A percentile compares a stretch with the other conserved stretches of the same genome.
These are phyloP conservation scores for Ascochyta pisi DNA, from an alignment of 2,329 filamentous ascomycete genomes.

Conservation along the genomic window DNA sequence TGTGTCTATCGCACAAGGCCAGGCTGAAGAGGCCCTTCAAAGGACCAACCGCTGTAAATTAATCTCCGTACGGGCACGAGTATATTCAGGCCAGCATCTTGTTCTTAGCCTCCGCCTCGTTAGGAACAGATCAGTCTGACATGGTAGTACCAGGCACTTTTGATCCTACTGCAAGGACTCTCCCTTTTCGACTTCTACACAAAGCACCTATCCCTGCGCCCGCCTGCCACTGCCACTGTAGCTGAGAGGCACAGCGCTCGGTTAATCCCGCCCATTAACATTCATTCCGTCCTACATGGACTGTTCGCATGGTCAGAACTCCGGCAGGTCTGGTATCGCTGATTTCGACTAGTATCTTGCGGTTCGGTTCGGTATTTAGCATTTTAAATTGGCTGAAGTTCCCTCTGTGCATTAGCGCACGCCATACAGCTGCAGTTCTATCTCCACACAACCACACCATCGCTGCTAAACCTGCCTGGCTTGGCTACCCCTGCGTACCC, in stretches of 20 bases:
- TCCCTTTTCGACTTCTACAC: slow-evolving; percentile 27
- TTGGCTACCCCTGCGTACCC: slow-evolving; percentile 26
- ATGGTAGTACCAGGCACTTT: slow-evolving; percentile 16
- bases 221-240: slow-evolving; percentile 24
- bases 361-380: slow-evolving; percentile 24
- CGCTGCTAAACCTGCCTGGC: slow-evolving; percentile 28
- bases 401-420: slow-evolving; percentile 42
- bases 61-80: slow-evolving; percentile 31
- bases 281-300: slow-evolving; percentile 28
- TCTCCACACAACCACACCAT: slow-evolving; percentile 33
- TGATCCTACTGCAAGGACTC: slow-evolving; percentile 27
- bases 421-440: slow-evolving; percentile 34
- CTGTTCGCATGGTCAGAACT: slow-evolving; percentile 31
- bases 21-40: slow-evolving; percentile 6
- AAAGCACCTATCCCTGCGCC: slow-evolving; percentile 32
- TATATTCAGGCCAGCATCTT: slow-evolving; percentile 14
- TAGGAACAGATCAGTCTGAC: slow-evolving; percentile 12
- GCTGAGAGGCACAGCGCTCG: slow-evolving; percentile 23
- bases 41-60: slow-evolving; percentile 26
- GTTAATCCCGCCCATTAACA: slow-evolving; percentile 36
- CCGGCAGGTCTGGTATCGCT: slow-evolving; percentile 8
- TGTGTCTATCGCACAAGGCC: slow-evolving; percentile 14
- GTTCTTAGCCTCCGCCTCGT: slow-evolving; percentile 27
- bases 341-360: slow-evolving; percentile 1
- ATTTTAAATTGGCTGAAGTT: slow-evolving; percentile 36